phyloP scores from a whole-genome alignment of 2,329 filamentous ascomycete genomes.

The Xylariaceae sp. region DNA sequence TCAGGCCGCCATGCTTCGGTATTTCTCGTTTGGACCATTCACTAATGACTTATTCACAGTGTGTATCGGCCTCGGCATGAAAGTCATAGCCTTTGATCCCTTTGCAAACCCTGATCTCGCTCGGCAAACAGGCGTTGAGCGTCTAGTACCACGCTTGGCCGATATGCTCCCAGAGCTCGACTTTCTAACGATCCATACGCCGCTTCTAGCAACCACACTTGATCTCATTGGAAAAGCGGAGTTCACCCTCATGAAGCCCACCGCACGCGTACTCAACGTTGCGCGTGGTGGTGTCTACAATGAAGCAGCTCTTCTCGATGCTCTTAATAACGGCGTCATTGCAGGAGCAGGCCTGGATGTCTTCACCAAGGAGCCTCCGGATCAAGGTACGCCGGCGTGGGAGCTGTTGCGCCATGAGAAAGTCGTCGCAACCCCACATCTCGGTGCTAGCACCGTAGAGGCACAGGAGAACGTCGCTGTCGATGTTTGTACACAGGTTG shows the following conservation, averaged over 20 bases:
- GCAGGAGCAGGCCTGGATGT: slow-evolving; percentile 77
- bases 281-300: slow-evolving; percentile 78
- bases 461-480: slow-evolving; percentile 81
- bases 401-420: slow-evolving; percentile 64
- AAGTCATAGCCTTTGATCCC: slow-evolving; percentile 68
- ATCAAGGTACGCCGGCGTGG: slow-evolving; percentile 54
- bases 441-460: slow-evolving; percentile 76
- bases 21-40: background rate
- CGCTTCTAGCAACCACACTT: slow-evolving; percentile 70
- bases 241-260: slow-evolving; percentile 66
- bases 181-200: slow-evolving; percentile 78
- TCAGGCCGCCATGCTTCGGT: no score
- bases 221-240: slow-evolving; percentile 67
- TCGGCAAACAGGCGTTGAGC: slow-evolving; percentile 59
- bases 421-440: slow-evolving; percentile 73
- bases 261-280: slow-evolving; percentile 72
- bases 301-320: slow-evolving; percentile 66
- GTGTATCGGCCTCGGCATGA: slow-evolving; percentile 44
- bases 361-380: slow-evolving; percentile 69
- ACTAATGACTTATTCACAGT: slow-evolving; percentile 8
- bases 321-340: slow-evolving; percentile 66
- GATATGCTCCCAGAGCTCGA: slow-evolving; percentile 64
- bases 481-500: slow-evolving; percentile 76
- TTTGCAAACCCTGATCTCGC: slow-evolving; percentile 73
- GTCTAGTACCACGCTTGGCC: slow-evolving; percentile 51